These are phyloP conservation scores for Phytophthora ramorum DNA, from an alignment of 352 stramenopile species.

Conservation along the genomic window DNA sequence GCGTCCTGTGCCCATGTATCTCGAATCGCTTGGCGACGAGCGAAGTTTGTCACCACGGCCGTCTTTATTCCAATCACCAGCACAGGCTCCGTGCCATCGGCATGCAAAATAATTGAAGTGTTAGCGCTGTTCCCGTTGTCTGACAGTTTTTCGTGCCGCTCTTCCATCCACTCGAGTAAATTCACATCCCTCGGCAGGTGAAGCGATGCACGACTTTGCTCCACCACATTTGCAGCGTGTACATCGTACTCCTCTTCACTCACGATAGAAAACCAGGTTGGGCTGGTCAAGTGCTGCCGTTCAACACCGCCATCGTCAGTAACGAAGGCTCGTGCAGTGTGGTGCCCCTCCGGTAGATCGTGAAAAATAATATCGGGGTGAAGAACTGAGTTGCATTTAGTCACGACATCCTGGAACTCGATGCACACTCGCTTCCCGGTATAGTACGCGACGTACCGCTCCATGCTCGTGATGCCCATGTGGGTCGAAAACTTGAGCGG, in stretches of 20 bases:
- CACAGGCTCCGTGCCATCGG: conserved; percentile 1
- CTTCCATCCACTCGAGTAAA: conserved; percentile 7
- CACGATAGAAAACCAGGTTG: background rate
- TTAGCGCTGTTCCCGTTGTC: background rate
- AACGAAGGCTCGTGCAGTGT: conserved; percentile 6
- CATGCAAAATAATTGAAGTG: background rate
- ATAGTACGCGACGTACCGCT: background rate
- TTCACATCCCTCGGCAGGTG: conserved; percentile 1
- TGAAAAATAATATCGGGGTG: conserved; percentile 4
- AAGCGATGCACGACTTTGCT: background rate
- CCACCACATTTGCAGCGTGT: background rate
- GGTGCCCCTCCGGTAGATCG: background rate
- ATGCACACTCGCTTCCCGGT: conserved; percentile 3
- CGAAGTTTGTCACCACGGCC: conserved; percentile 36
- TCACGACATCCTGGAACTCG: background rate
- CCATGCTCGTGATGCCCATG: conserved; percentile 2
- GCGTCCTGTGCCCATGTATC: conserved; percentile 39
- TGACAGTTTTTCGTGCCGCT: background rate
- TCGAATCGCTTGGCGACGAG: conserved; percentile 35
- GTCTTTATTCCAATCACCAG: conserved; percentile 53
- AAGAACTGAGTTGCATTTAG: conserved; percentile 7
- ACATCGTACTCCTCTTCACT: background rate
- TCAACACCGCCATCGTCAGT: background rate
- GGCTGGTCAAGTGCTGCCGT: background rate
- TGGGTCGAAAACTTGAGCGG: conserved; percentile 1